Base-by-base conservation (phyloP, 2,329 filamentous ascomycete species). In the Penicillium hesseltinei region DNA sequence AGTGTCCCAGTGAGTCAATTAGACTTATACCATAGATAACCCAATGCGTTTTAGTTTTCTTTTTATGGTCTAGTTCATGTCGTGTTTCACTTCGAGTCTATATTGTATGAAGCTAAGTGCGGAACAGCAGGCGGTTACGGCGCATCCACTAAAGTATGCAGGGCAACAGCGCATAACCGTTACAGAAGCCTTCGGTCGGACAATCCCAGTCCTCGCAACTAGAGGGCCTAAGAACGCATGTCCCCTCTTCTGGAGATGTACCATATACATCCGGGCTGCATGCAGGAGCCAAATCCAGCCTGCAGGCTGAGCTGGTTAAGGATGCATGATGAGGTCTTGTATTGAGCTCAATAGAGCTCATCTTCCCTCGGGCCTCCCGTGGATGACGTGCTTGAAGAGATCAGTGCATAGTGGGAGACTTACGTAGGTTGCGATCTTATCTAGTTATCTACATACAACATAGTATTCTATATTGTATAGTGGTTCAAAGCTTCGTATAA, bases 121-220 rank as follows among this genome's bases (percentile, higher is more conserved):
- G 33, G 51, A 53, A 54, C 53, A 54, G 51, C 17, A 62, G 49
- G 64, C 64, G 64, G 64, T 56, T 66, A 61, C 64, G 52, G 64
- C 64, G 64, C 64, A 65, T 66, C 60, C 59, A 43, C 55, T 45
- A 62, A 65, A 66, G 57, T 57, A 62, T 57, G 57, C 58, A 65
- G 59, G 56, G 57, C 57, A 56, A 63, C 59, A 56, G 57, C 60
- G 63, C 63, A 66, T 59, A n/a, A 47, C 58, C 59, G 63, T 64
- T 62, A 58, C 57, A 35, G 39, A 48, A 44, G 38, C 38, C 25
- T 38, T 25, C 23, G 40, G 48, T 51, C 46, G 51, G 55, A 43
- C 11, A 38, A 29, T 25, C 27, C 54, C 35, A 51, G 47, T 27
- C 25, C 27, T n/a, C 21, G 29, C 31, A 19, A 40, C 33, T 13